Percentiles rank a stretch among this genome's conserved stretches.
Evolutionary conservation across 1,284 basidiomycete genomes (phyloP).

Genomic region (Apiotrichum gamsii): DNA sequence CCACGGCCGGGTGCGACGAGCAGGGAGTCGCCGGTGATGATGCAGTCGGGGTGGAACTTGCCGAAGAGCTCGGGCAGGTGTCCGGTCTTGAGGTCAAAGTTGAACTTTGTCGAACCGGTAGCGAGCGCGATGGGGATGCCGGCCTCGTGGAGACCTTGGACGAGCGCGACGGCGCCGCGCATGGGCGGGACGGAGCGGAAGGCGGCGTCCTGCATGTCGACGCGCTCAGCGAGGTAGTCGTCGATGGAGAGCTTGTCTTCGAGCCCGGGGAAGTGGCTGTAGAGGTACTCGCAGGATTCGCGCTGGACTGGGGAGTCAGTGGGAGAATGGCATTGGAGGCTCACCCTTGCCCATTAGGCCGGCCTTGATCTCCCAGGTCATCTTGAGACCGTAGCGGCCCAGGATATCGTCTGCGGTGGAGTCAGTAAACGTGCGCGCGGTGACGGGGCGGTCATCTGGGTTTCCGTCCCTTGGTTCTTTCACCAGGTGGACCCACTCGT

Average conservation of each 20-base stretch:
- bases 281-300: conserved; percentile 38
- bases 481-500: conserved; percentile 21
- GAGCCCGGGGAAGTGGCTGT: conserved; percentile 39
- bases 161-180: conserved; percentile 41
- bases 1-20: conserved; percentile 42
- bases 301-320: conserved; percentile 22
- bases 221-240: conserved; percentile 42
- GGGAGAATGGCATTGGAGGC: no score
- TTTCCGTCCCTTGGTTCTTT: no score
- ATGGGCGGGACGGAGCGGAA: conserved; percentile 44
- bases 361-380: conserved; percentile 48
- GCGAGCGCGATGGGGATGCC: conserved; percentile 46
- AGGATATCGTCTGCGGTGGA: conserved; percentile 42
- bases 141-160: conserved; percentile 36
- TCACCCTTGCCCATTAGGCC: conserved; percentile 47
- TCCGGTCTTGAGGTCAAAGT: conserved; percentile 39
- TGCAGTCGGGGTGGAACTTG: conserved; percentile 37
- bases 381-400: conserved; percentile 38
- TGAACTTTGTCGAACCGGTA: conserved; percentile 39
- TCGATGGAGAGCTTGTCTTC: conserved; percentile 39
- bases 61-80: conserved; percentile 46
- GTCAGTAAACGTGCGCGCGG: no score
- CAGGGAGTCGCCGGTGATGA: conserved; percentile 44
- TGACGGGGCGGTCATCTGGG: no score
- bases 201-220: conserved; percentile 35